Evolutionary conservation across 2,329 filamentous ascomycete genomes (phyloP), one percentile per base, ranked within the genome.

Genomic region (Escovopsis weberi): DNA sequence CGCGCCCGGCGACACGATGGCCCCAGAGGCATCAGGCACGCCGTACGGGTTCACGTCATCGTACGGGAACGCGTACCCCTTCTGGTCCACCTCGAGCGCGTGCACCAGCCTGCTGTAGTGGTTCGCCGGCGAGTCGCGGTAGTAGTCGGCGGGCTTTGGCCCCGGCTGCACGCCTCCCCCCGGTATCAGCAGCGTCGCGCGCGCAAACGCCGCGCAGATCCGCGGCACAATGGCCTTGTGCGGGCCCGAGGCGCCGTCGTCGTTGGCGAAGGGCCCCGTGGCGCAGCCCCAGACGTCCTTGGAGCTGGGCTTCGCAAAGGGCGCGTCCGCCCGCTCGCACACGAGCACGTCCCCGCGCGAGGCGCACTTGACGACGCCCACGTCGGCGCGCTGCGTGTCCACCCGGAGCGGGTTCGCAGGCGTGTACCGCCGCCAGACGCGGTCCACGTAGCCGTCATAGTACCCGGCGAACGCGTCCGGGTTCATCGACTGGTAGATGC

Each of bases 31-130:
- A 53, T 80, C 74, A 48, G 67, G 61, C 26, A 68, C 65, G 15
- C 68, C 73, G 45, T 67, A 63, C 0, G 75, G 70, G 43, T 74
- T 72, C 15, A 83, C 78, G 53, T 83, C 79, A 51, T 83, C 79
- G 50, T 81, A 83, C 0, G 79, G 67, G 53, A 82, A 83, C 0
- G 75, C 72, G 53, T 83, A 83, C 0, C 79, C 79, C 37, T 65
- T 61, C 1, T 69, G 69, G 54, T 81, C 75, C 4, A 68, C 53
- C 59, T 80, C 75, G 40, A 73, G 66, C 33, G 67, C 58, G 56
- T 82, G 79, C 2, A 82, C 67, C 34, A 82, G 63, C 8, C 74
- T 64, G 28, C 72, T 63, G 53, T 80, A 82, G 53, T 80, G 76
- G 50, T 60, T 66, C 10, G 67, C 69, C 0, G 67, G 63, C 38